Base-by-base conservation (phyloP, 1,139 yeast genomes). In the Candida sanyaensis region DNA sequence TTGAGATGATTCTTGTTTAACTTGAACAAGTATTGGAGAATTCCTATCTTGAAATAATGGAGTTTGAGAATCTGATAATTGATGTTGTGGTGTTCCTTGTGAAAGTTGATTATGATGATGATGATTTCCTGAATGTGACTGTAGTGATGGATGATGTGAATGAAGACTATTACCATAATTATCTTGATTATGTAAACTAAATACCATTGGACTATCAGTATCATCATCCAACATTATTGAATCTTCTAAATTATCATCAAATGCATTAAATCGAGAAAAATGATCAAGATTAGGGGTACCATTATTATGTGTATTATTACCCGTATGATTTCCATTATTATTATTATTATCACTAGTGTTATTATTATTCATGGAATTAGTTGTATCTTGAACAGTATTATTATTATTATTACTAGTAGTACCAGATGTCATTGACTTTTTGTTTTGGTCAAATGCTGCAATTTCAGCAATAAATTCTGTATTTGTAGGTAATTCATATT, bases 391-490 rank as follows among this genome's bases (percentile, higher is more conserved):
- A 5, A 11, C 13, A 12, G 11, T 42, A 17, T 39, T 27, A 17
- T 39, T 13, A n/a, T n/a, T n/a, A n/a, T n/a, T n/a, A n/a, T n/a
- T n/a, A n/a, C n/a, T n/a, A n/a, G n/a, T n/a, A n/a, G n/a, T n/a
- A n/a, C n/a, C n/a, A n/a, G n/a, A n/a, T n/a, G 36, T 5, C 21
- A 32, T 32, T 28, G 27, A 10, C 8, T 37, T 31, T 2, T 37
- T 11, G n/a, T 30, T 23, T n/a, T 41, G 37, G 13, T 37, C 36
- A 33, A 37, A 42, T n/a, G 54, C 52, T 4, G 54, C 54, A 12
- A 47, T 45, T 23, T 51, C 55, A 12, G 55, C 55, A 7, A 52
- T 42, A 42, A 44, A 52, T 31, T 52, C 55, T 1, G 44, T 43
- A 30, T 46, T 41, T 1, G 44, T 45, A 8, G 44, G 47, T 29